These are phyloP conservation scores for Candida namnaoensis DNA, from an alignment of 805 yeast species.

Conservation along the genomic window DNA sequence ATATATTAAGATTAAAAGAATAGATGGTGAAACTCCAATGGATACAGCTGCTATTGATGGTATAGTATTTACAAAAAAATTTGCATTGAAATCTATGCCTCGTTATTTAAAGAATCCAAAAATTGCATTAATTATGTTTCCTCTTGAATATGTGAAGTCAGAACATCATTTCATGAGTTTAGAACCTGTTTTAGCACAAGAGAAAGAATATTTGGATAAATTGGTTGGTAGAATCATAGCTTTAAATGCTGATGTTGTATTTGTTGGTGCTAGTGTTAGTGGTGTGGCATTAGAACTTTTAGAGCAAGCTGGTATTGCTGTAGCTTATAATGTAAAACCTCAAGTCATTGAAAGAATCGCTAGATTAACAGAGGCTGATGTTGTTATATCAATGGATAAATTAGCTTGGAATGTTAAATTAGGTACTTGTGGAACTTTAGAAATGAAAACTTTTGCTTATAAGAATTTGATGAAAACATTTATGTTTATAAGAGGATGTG, in stretches of 20 bases:
- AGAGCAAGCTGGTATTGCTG: constrained; percentile 70
- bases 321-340: constrained; percentile 72
- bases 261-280: constrained; percentile 72
- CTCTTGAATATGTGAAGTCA: constrained; percentile 73
- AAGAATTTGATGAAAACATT: constrained; percentile 57
- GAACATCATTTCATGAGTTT: constrained; percentile 77
- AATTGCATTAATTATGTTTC: constrained; percentile 79
- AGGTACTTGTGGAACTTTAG: constrained; percentile 70
- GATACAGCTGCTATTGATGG: constrained; percentile 68
- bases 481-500: constrained; percentile 74
- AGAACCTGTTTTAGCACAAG: constrained; percentile 81
- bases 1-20: constrained; percentile 78
- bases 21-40: constrained; percentile 63
- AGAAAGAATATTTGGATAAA: constrained; percentile 73
- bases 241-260: constrained; percentile 67
- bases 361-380: constrained; percentile 73
- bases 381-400: constrained; percentile 79
- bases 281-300: constrained; percentile 72
- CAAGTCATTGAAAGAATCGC: constrained; percentile 75
- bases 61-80: constrained; percentile 70
- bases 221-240: constrained; percentile 72
- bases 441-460: constrained; percentile 56
- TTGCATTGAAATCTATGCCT: constrained; percentile 79
- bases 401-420: constrained; percentile 62
- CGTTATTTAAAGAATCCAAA: constrained; percentile 54